phyloP scores from a whole-genome alignment of 768 basidiomycete species.

The Baorangia bicolor region DNA sequence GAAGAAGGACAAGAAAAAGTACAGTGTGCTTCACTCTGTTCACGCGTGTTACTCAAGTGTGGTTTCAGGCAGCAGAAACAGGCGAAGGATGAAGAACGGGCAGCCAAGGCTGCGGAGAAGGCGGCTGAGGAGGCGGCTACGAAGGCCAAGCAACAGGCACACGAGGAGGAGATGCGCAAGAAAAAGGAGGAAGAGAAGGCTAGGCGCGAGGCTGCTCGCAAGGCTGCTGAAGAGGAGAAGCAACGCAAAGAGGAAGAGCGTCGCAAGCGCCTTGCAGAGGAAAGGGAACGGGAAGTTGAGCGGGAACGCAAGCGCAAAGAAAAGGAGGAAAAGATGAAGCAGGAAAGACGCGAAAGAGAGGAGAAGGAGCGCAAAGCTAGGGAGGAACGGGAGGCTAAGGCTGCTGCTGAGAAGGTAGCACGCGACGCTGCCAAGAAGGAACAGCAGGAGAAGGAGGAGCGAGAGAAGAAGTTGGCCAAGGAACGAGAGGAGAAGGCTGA shows the following conservation, averaged over 20 bases:
- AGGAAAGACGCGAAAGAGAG: conserved; percentile 54
- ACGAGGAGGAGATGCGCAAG: conserved; percentile 79
- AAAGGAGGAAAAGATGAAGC: conserved; percentile 61
- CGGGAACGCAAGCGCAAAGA: conserved; percentile 72
- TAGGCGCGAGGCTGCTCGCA: conserved; percentile 71
- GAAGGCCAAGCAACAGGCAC: conserved; percentile 72
- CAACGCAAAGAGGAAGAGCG: conserved; percentile 81
- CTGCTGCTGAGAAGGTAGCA: conserved; percentile 47
- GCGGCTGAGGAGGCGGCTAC: conserved; percentile 81
- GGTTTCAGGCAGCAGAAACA: conserved; percentile 77
- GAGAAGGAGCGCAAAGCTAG: conserved; percentile 62
- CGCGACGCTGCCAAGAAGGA: conserved; percentile 40
- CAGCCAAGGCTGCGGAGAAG: conserved; percentile 78
- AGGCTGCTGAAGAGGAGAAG: conserved; percentile 81
- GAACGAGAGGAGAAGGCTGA: conserved; percentile 61
- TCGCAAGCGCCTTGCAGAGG: conserved; percentile 72
- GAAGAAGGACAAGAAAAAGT: conserved; percentile 99
- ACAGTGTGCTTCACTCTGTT: conserved; percentile 28
- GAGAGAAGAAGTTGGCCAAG: conserved; percentile 61
- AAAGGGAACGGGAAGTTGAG: conserved; percentile 77
- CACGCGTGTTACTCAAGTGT: neutral
- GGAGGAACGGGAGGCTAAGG: conserved; percentile 64
- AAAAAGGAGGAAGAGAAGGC: conserved; percentile 86
- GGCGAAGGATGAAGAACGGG: conserved; percentile 90
- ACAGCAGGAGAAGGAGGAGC: conserved; percentile 61